Evolutionary conservation across 1,139 yeast species (phyloP), one percentile per base, ranked within the genome.

Genomic region (Pichia sp.): DNA sequence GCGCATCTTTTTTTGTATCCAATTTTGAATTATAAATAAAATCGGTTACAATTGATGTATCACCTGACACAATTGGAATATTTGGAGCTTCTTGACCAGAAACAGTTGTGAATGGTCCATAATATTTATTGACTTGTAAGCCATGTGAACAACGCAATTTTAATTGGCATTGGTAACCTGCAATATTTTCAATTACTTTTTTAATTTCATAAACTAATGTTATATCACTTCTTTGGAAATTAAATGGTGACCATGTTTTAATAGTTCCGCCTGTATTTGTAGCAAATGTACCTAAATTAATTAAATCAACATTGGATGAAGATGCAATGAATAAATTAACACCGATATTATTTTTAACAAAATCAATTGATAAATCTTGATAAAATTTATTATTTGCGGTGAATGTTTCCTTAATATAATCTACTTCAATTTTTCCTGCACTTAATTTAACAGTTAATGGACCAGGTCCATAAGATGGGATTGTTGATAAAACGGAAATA

Each of bases 81-180:
- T 71, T 67, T 3, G 96, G 95, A 56, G 87, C 95, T 31, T 64
- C 66, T 55, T 52, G 48, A 25, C 56, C 58, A 27, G 68, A 70
- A 3, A 58, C 46, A 4, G 61, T 53, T 7, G 53, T 53, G 52
- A 73, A 66, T 49, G 75, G 78, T 1, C 92, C 94, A 59, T 83
- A 83, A 64, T 88, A 86, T 50, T 80, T 79, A n/a, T 79, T 69
- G 5, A 92, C 89, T 61, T 87, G 95, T 50, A 94, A 71, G 0
- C 98, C 98, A 55, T 78, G 82, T 1, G 97, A 88, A 59, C 94
- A 86, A 56, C 99, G 83, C 39, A 89, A 77, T 63, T 89, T 89
- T 57, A 92, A 69, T 58, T 85, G 84, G 4, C 86, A 92, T 64
- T 87, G 95, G 59, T 85, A 84, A 4, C 95, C 98, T 11, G 71